phyloP scores from a whole-genome alignment of 2,329 filamentous ascomycete genomes.

The Emergomyces pasteurianus region DNA sequence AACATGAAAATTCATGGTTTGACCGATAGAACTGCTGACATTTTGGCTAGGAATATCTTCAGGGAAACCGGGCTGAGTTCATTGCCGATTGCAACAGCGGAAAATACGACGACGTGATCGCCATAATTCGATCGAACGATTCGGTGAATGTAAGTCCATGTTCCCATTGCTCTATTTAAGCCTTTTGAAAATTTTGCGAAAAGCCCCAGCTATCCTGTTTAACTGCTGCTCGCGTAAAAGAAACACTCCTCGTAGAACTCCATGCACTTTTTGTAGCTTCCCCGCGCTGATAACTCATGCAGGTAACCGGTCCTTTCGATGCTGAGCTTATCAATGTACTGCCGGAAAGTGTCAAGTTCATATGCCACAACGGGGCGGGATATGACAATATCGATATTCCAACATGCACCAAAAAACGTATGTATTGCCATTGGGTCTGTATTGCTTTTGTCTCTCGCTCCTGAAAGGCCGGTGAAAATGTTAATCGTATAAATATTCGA shows the following conservation, averaged over 20 bases:
- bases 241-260: not conserved
- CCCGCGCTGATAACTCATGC: not conserved
- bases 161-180: not conserved
- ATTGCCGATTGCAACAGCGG: constrained; percentile 43
- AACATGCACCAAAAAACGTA: constrained; percentile 37
- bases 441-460: not conserved
- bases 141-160: constrained; percentile 34
- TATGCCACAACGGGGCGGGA: constrained; percentile 46
- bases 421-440: not conserved
- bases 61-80: constrained; percentile 44
- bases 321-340: constrained; percentile 35
- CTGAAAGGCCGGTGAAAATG: not conserved
- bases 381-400: constrained; percentile 50
- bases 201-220: not conserved
- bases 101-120: constrained; percentile 43
- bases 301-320: constrained; percentile 38
- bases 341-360: constrained; percentile 36
- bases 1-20: not conserved
- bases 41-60: constrained; percentile 45
- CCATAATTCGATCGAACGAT: constrained; percentile 47
- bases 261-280: not conserved
- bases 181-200: not conserved
- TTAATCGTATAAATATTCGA: not conserved
- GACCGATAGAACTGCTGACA: no score
- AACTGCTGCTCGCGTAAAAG: not conserved